Conservation (phyloP, 495 filamentous ascomycete genomes). For the Tuber aestivum region DNA sequence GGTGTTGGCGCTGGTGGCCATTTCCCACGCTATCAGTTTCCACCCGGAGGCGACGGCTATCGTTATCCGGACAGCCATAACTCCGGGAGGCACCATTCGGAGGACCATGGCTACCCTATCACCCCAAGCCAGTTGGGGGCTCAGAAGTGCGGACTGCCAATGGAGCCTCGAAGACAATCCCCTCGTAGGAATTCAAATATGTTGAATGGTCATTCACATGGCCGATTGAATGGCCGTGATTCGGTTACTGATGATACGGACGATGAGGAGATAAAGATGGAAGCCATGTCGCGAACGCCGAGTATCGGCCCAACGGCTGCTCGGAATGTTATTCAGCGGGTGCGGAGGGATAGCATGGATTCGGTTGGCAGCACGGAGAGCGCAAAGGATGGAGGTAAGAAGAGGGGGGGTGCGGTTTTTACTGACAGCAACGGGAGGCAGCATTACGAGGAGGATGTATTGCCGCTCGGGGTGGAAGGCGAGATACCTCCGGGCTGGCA, state of each 20-base stretch:
- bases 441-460: slow-evolving; percentile 39
- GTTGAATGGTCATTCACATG: slow-evolving; percentile 15
- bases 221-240: slow-evolving; percentile 15
- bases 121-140: slow-evolving; percentile 10
- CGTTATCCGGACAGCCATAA: slow-evolving; percentile 16
- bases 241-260: slow-evolving; percentile 28
- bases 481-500: slow-evolving; percentile 36
- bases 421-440: slow-evolving; percentile 31
- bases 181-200: slow-evolving; percentile 13
- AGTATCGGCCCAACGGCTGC: slow-evolving; percentile 29
- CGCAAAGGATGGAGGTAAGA: slow-evolving; percentile 35
- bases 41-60: slow-evolving; percentile 19
- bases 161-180: slow-evolving; percentile 14
- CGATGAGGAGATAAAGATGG: slow-evolving; percentile 37
- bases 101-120: slow-evolving; percentile 14
- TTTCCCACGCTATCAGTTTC: slow-evolving; percentile 27
- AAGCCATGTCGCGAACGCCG: slow-evolving; percentile 29
- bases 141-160: slow-evolving; percentile 11
- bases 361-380: slow-evolving; percentile 24
- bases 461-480: slow-evolving; percentile 24
- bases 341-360: slow-evolving; percentile 31
- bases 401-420: slow-evolving; percentile 37
- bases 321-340: slow-evolving; percentile 15
- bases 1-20: background rate
- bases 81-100: slow-evolving; percentile 12